Evolutionary conservation across 73 alveolate genomes (phyloP).

Genomic region (Diophrys appendiculata): DNA sequence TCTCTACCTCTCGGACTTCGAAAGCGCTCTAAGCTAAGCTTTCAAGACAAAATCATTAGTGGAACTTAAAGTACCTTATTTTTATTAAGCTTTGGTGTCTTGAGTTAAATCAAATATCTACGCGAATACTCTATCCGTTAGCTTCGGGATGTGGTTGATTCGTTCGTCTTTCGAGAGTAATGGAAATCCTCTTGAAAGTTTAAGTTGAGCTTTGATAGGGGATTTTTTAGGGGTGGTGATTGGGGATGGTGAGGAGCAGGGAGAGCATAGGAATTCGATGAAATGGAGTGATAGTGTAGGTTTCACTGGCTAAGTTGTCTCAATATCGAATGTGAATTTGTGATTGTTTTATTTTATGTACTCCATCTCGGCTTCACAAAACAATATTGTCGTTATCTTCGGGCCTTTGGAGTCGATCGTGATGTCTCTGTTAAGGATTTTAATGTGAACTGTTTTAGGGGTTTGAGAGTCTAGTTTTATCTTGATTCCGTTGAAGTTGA

Average conservation of each 20-base stretch:
- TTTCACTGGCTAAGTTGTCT: background rate
- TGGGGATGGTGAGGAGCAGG: too few species aligned
- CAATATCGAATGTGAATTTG: background rate
- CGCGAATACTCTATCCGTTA: background rate
- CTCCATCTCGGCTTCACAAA: background rate
- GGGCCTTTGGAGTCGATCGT: background rate
- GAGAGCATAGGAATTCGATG: background rate
- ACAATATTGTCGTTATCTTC: background rate
- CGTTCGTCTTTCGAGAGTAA: background rate
- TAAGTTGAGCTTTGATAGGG: background rate
- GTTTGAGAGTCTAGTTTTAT: background rate
- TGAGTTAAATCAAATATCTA: background rate
- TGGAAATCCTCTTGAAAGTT: background rate
- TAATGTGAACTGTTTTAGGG: background rate
- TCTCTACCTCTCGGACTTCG: too few species aligned
- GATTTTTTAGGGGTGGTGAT: too few species aligned
- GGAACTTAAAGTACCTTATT: background rate
- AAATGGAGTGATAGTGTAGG: background rate
- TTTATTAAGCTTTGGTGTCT: too few species aligned
- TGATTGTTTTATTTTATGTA: too few species aligned
- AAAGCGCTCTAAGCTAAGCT: background rate
- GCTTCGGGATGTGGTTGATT: too few species aligned
- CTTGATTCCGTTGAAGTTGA: background rate
- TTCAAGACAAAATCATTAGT: background rate
- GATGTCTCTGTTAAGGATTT: background rate